phyloP scores from a whole-genome alignment of 257 asterid genomes.

The Nicotiana otophora region DNA sequence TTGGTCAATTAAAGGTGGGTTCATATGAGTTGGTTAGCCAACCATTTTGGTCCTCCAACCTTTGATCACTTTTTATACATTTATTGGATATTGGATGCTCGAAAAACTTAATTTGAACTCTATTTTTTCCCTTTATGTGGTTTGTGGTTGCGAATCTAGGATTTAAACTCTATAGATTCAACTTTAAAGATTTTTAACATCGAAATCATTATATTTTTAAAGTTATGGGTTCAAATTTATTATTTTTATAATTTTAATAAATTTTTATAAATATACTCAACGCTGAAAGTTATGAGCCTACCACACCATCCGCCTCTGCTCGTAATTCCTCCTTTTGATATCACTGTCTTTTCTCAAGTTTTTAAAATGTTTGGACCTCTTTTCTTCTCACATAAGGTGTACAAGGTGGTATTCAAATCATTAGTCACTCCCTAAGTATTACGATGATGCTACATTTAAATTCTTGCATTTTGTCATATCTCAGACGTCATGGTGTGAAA shows the following conservation, averaged over 20 bases:
- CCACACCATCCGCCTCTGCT: not conserved
- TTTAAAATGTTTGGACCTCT: not conserved
- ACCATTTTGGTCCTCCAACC: conserved; percentile 6
- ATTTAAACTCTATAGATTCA: too few relatives aligned
- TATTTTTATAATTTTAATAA: too few relatives aligned
- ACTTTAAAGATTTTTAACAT: too few relatives aligned
- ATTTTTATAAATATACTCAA: too few relatives aligned
- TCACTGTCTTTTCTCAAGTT: not conserved
- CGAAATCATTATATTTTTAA: too few relatives aligned
- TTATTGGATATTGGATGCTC: not conserved
- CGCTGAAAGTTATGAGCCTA: too few relatives aligned
- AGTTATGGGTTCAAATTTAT: too few relatives aligned
- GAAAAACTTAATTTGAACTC: not conserved
- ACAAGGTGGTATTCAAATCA: not conserved
- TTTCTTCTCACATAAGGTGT: not conserved
- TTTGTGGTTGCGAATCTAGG: not conserved
- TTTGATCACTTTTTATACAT: not conserved
- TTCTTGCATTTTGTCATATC: too few relatives aligned
- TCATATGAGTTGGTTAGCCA: conserved; percentile 7
- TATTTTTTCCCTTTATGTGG: not conserved
- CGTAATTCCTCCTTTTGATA: not conserved
- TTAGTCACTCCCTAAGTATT: not conserved
- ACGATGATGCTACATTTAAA: not conserved
- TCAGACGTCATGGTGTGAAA: too few relatives aligned
- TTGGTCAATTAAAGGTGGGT: not conserved